These are phyloP conservation scores for Gossypium thurberi DNA, from an alignment of 345 rosid species.

Conservation along the genomic window DNA sequence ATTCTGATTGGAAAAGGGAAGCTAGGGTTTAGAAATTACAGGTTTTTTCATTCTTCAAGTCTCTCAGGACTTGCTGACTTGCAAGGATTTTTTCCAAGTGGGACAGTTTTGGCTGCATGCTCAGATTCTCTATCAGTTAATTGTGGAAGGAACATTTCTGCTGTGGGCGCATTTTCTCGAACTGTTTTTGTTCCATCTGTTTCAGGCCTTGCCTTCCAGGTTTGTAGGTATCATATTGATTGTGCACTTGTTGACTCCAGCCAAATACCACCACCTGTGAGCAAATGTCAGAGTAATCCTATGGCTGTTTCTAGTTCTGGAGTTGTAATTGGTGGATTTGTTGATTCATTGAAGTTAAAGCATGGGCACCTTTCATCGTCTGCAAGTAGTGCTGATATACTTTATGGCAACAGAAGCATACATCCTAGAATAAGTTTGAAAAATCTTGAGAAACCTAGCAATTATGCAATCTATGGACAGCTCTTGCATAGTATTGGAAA, in stretches of 20 bases:
- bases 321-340: conserved; percentile 25
- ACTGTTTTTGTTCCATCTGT: conserved; percentile 83
- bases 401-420: conserved; percentile 33
- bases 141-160: conserved; percentile 64
- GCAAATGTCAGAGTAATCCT: conserved; percentile 21
- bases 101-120: conserved; percentile 35
- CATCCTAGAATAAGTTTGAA: conserved; percentile 56
- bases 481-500: conserved; percentile 43
- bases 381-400: conserved; percentile 20
- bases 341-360: conserved; percentile 34
- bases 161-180: conserved; percentile 71
- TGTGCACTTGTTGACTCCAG: conserved; percentile 34
- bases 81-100: conserved; percentile 44
- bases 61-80: conserved; percentile 37
- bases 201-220: conserved; percentile 79
- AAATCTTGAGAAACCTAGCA: conserved; percentile 33
- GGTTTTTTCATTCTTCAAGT: conserved; percentile 44
- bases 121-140: conserved; percentile 47
- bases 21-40: conserved; percentile 40
- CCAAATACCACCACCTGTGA: conserved; percentile 15
- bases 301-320: conserved; percentile 55
- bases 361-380: conserved; percentile 16
- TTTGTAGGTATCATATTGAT: conserved; percentile 78
- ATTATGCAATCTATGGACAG: conserved; percentile 43
- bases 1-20: conserved; percentile 47